Percentiles rank a stretch among this genome's conserved stretches.
Evolutionary conservation across 768 basidiomycete genomes (phyloP).

Genomic region (Phanerochaete carnosa): DNA sequence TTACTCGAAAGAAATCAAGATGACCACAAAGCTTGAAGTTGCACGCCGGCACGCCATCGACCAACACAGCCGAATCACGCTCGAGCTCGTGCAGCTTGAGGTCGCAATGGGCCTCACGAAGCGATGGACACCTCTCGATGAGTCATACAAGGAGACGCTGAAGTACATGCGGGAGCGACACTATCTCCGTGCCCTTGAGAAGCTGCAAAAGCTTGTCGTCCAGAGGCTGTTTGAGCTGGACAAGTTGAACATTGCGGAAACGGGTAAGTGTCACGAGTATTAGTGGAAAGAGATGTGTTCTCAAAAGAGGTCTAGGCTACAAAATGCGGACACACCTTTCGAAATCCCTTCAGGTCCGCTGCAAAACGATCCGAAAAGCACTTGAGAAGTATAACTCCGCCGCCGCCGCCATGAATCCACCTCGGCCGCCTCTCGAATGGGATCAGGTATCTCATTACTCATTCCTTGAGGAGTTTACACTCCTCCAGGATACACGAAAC

Average conservation of each 20-base stretch:
- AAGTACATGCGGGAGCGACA: slow-evolving; percentile 16
- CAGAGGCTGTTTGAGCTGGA: slow-evolving; percentile 36
- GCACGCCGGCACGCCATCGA: slow-evolving; percentile 19
- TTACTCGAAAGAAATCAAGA: slow-evolving; percentile 8
- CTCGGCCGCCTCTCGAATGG: slow-evolving; percentile 21
- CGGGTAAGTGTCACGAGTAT: too few species aligned
- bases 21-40: slow-evolving; percentile 24
- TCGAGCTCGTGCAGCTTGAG: slow-evolving; percentile 15
- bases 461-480: slow-evolving; percentile 28
- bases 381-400: slow-evolving; percentile 26
- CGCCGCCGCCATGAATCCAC: slow-evolving; percentile 20
- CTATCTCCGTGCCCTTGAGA: slow-evolving; percentile 29
- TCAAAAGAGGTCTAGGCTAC: slow-evolving; percentile 21
- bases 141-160: slow-evolving; percentile 20
- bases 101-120: slow-evolving; percentile 19
- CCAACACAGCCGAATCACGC: slow-evolving; percentile 9
- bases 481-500: slow-evolving; percentile 21
- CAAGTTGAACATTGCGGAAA: slow-evolving; percentile 31
- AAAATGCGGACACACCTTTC: slow-evolving; percentile 26
- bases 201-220: slow-evolving; percentile 31
- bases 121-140: slow-evolving; percentile 24
- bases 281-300: too few species aligned
- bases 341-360: slow-evolving; percentile 24
- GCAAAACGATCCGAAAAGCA: slow-evolving; percentile 21
- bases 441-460: slow-evolving; percentile 21